These are phyloP conservation scores for Berberis thunbergii DNA, from an alignment of 164 flowering plant species.

Conservation along the genomic window DNA sequence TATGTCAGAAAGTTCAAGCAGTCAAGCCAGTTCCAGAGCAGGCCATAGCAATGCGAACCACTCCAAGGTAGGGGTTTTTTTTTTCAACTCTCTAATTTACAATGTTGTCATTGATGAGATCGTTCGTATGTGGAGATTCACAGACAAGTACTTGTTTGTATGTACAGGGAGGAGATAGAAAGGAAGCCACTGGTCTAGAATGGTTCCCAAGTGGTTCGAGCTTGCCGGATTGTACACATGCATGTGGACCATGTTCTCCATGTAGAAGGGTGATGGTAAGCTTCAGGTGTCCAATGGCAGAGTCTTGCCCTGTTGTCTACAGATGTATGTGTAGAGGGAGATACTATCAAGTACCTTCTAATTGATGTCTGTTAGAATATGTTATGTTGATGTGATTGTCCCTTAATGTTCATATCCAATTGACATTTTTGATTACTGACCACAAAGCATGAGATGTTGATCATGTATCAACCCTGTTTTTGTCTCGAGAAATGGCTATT, in stretches of 20 bases:
- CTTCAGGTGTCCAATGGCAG: constrained; percentile 56
- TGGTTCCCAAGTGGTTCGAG: constrained; percentile 62
- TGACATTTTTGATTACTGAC: too few relatives aligned
- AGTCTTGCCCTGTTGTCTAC: constrained; percentile 78
- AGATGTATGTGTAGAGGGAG: constrained; percentile 59
- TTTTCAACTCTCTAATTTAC: neutral
- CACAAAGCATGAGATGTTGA: too few relatives aligned
- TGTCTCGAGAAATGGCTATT: too few relatives aligned
- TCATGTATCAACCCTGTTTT: too few relatives aligned
- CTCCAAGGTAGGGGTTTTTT: neutral
- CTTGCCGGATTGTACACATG: constrained; percentile 77
- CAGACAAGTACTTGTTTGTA: neutral
- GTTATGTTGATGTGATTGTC: too few relatives aligned
- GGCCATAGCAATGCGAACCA: neutral
- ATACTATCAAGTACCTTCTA: constrained; percentile 38
- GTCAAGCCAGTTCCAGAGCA: neutral
- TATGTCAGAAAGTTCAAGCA: neutral
- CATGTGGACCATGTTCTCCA: constrained; percentile 75
- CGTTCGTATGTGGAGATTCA: neutral
- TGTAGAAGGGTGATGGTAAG: constrained; percentile 85
- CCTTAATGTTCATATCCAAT: too few relatives aligned
- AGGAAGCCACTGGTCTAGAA: constrained; percentile 30
- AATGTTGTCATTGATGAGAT: neutral
- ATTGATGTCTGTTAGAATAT: constrained; percentile 16
- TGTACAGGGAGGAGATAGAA: constrained; percentile 13